A percentile compares a stretch with the other conserved stretches of the same genome.
phyloP scores from a whole-genome alignment of 2,329 filamentous ascomycete species.

The Trichocomaceae sp. region DNA sequence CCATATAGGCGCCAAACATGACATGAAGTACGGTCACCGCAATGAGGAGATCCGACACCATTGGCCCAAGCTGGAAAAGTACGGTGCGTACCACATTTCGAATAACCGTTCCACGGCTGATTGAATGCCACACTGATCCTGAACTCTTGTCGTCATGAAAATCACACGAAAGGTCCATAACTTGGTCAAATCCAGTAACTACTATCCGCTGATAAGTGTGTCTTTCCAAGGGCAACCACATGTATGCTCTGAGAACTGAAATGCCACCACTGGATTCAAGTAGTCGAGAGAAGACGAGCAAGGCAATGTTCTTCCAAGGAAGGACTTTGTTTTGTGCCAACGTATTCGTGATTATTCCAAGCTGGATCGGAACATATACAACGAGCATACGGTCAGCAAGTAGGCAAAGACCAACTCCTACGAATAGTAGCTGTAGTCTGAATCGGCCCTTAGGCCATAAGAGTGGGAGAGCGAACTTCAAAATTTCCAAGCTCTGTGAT shows the following conservation, averaged over 20 bases:
- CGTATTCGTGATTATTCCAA: constrained; percentile 70
- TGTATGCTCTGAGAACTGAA: constrained; percentile 43
- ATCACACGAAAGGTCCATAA: constrained; percentile 63
- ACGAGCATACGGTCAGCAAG: constrained; percentile 66
- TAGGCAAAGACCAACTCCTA: constrained; percentile 61
- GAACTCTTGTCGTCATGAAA: constrained; percentile 62
- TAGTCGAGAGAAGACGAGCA: constrained; percentile 47
- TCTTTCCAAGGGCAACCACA: constrained; percentile 52
- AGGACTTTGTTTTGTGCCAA: constrained; percentile 47
- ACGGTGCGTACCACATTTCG: constrained; percentile 54
- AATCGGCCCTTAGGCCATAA: constrained; percentile 67
- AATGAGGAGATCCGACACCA: constrained; percentile 55
- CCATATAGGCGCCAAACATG: constrained; percentile 58
- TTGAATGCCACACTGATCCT: constrained; percentile 57
- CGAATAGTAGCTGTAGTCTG: constrained; percentile 60
- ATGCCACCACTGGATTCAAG: constrained; percentile 49
- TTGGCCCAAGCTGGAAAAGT: constrained; percentile 55
- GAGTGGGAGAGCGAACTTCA: constrained; percentile 66
- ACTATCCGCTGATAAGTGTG: constrained; percentile 54
- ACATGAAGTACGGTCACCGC: constrained; percentile 56
- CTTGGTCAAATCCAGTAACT: constrained; percentile 57
- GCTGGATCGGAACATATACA: constrained; percentile 70
- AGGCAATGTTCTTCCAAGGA: constrained; percentile 48
- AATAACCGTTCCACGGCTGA: constrained; percentile 58
- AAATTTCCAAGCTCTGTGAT: background rate